Base-by-base conservation (phyloP, 495 filamentous ascomycete species). In the Geopyxis carbonaria region DNA sequence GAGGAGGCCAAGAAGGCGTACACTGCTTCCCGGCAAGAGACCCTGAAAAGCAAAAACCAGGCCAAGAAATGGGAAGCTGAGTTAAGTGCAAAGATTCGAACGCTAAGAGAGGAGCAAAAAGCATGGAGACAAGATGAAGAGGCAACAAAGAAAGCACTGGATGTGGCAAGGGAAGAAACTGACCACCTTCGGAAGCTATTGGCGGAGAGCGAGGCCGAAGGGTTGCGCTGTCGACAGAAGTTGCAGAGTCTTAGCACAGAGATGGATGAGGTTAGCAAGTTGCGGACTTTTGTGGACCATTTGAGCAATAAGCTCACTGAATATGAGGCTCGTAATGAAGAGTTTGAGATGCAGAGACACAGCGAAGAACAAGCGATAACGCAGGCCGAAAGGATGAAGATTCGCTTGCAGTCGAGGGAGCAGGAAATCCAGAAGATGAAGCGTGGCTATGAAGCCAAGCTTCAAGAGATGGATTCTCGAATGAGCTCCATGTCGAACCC, bases 1-100 rank as follows among this genome's bases (percentile, higher is more conserved):
- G 75, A 79, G 31, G 76, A 80, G 37, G 68, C 74, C 15, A 78
- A 79, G 48, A 62, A 69, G 40, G 57, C 66, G 1, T 73, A 76
- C 48, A 59, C 66, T 7, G 66, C 72, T 44, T 67, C 73, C 22
- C 74, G 70, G 45, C 73, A 67, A 46, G 78, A 83, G 48, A 67
- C 69, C 7, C 64, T 72, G 25, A 71, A 69, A 29, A 70, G 72
- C 21, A 68, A 73, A 29, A 68, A 63, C 36, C 67, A 80, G 35
- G 60, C 72, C 3, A 74, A 78, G 59, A 80, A 76, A 54, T 77
- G 75, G 67, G 78, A 83, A 46, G 64, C 59, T 4, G 72, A 78
- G 35, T 61, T 81, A 9, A 67, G 60, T 15, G 57, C 59, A 30
- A 78, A 76, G 48, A 60, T 81, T 34, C 63, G 64, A 23, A 53